Percentiles rank a stretch among this genome's conserved stretches.
Evolutionary conservation across 805 yeast species (phyloP).

Genomic region (Pichia exigua): DNA sequence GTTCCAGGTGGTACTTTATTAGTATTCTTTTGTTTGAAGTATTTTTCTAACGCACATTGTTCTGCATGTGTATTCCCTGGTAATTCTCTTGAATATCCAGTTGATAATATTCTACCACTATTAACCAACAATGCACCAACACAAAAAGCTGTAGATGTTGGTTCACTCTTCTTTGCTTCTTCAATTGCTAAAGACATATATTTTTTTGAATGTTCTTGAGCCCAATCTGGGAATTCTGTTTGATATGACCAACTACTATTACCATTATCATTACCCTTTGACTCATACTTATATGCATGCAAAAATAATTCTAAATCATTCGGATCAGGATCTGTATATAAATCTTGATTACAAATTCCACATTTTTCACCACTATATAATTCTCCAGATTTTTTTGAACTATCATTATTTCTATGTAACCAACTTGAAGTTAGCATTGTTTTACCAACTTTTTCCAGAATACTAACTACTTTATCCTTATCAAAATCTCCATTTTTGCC

Average conservation of each 20-base stretch:
- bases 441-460: slow-evolving; percentile 64
- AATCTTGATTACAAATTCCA: slow-evolving; percentile 54
- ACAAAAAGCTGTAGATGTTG: slow-evolving; percentile 78
- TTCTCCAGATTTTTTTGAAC: slow-evolving; percentile 44
- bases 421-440: slow-evolving; percentile 59
- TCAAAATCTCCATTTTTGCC: slow-evolving; percentile 56
- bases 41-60: slow-evolving; percentile 84
- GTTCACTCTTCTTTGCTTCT: slow-evolving; percentile 74
- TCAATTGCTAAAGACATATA: slow-evolving; percentile 72
- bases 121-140: slow-evolving; percentile 86
- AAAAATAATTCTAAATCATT: slow-evolving; percentile 84
- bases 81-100: slow-evolving; percentile 85
- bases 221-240: slow-evolving; percentile 82
- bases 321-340: slow-evolving; percentile 84
- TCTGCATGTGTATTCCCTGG: slow-evolving; percentile 98
- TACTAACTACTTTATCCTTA: slow-evolving; percentile 34
- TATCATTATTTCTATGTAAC: slow-evolving; percentile 43
- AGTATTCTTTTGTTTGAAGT: slow-evolving; percentile 33
- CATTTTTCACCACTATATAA: slow-evolving; percentile 47
- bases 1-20: slow-evolving; percentile 61
- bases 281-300: slow-evolving; percentile 79
- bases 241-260: slow-evolving; percentile 54
- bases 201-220: slow-evolving; percentile 44
- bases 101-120: slow-evolving; percentile 58
- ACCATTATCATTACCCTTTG: slow-evolving; percentile 27